A percentile compares a stretch with the other conserved stretches of the same genome.
Conservation (phyloP, 1,284 basidiomycete genomes). For the Ganoderma lucidum region DNA sequence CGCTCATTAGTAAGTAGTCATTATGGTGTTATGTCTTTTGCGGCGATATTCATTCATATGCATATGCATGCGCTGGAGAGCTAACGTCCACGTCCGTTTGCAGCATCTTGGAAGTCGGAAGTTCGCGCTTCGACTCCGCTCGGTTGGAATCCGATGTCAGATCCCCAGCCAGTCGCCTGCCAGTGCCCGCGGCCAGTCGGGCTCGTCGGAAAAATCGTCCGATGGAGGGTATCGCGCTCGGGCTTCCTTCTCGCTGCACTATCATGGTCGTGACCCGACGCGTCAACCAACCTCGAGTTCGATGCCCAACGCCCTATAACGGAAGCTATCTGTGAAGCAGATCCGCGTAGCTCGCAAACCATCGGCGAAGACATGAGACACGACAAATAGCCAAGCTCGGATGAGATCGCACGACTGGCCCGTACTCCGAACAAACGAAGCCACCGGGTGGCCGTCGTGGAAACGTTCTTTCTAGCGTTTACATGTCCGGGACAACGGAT, state of each 20-base stretch:
- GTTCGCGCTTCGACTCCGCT: constrained; percentile 4
- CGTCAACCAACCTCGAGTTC: neutral
- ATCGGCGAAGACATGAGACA: constrained; percentile 1
- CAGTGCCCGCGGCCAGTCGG: constrained; percentile 1
- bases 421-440: neutral
- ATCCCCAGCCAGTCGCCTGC: neutral
- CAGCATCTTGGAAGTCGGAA: neutral
- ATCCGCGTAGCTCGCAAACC: neutral
- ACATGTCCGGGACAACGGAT: neutral
- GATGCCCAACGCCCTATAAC: neutral
- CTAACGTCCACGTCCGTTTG: constrained; percentile 6
- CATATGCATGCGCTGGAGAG: neutral
- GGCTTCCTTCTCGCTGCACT: neutral
- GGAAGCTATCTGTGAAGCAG: neutral
- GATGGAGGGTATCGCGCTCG: neutral
- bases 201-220: constrained; percentile 5
- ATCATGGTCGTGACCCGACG: neutral
- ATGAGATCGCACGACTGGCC: neutral
- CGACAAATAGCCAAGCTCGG: neutral
- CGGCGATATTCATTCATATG: constrained; percentile 1
- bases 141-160: neutral
- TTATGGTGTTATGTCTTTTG: constrained; percentile 22
- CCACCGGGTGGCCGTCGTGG: neutral
- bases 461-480: neutral
- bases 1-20: constrained; percentile 1